Evolutionary conservation across 306 rosid genomes (phyloP).

Genomic region (Fragaria iinumae): DNA sequence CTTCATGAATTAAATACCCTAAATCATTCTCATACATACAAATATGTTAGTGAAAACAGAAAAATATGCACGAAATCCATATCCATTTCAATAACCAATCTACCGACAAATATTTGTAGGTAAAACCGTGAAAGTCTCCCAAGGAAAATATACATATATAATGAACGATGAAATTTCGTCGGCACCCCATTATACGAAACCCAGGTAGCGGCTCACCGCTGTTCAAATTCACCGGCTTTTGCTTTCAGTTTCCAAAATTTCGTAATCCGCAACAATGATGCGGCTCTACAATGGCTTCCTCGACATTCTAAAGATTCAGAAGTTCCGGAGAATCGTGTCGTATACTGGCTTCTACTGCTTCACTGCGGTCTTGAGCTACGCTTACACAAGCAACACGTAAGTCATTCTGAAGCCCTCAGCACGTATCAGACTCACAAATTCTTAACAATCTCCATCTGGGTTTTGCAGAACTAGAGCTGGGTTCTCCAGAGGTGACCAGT

Average conservation of each 20-base stretch:
- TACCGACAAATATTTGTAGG: too few relatives aligned
- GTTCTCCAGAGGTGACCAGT: constrained; percentile 89
- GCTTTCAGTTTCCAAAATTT: neutral
- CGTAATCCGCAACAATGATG: neutral
- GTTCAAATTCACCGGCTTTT: neutral
- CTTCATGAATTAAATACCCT: too few relatives aligned
- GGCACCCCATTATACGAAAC: too few relatives aligned
- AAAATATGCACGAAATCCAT: too few relatives aligned
- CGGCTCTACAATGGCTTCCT: constrained; percentile 38
- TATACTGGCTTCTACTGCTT: constrained; percentile 85
- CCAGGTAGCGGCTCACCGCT: too few relatives aligned
- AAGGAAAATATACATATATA: too few relatives aligned
- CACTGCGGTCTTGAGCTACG: constrained; percentile 54
- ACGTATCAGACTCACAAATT: neutral
- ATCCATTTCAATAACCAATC: too few relatives aligned
- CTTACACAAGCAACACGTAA: constrained; percentile 78
- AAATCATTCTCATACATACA: too few relatives aligned
- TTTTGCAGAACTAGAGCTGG: constrained; percentile 92
- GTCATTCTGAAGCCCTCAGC: constrained; percentile 23
- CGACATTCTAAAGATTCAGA: constrained; percentile 78
- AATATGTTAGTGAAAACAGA: too few relatives aligned
- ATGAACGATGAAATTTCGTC: too few relatives aligned
- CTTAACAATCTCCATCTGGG: constrained; percentile 11
- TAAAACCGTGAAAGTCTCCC: too few relatives aligned
- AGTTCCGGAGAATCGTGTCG: constrained; percentile 72